Evolutionary conservation across 192 early-diverging fungal species (phyloP), one percentile per base, ranked within the genome.

Genomic region (Coemansia sp.): DNA sequence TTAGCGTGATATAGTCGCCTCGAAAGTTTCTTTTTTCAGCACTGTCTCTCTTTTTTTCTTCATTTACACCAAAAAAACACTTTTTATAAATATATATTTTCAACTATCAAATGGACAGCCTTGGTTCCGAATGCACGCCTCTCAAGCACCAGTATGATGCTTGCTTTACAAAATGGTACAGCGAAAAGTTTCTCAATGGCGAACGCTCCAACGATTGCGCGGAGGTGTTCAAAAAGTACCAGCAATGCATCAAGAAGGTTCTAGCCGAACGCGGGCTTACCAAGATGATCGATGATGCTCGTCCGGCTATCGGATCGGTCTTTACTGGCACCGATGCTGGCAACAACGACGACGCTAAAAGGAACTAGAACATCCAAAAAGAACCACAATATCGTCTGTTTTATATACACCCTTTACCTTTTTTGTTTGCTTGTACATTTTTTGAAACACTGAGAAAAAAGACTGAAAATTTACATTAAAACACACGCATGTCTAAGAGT

Each of bases 151-250:
- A 93, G 68, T 98, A 96, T 68, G 94, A 98, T 48, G 79, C 73
- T 33, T 98, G 96, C 73, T 98, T 98, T 72, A 95, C 95, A 73
- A 90, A 91, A 65, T 98, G 96, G 96, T 98, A 98, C 75, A 90
- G 94, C 48, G 93, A 95, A 75, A 92, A 93, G 80, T 95, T 95
- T 67, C 78, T 98, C n/a, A 91, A 94, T 64, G 95, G 96, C 36
- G 89, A 93, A 51, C 86, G 85, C 14, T 83, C 86, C 2, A 87
- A 88, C 22, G 90, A 91, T 76, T 98, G 96, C 81, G 89, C 92
- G 52, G 90, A 91, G 61, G 68, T 95, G 12, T 96, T 98, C 73
- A 86, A 91, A 72, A 78, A 86, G 65, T 98, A 98, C 73, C 87
- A 88, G 68, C 88, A 85, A 7, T 96, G 96, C 68, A 86, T 98